A percentile compares a stretch with the other conserved stretches of the same genome.
These are phyloP conservation scores for Halenospora varia DNA, from an alignment of 495 filamentous ascomycete genomes.

Conservation along the genomic window DNA sequence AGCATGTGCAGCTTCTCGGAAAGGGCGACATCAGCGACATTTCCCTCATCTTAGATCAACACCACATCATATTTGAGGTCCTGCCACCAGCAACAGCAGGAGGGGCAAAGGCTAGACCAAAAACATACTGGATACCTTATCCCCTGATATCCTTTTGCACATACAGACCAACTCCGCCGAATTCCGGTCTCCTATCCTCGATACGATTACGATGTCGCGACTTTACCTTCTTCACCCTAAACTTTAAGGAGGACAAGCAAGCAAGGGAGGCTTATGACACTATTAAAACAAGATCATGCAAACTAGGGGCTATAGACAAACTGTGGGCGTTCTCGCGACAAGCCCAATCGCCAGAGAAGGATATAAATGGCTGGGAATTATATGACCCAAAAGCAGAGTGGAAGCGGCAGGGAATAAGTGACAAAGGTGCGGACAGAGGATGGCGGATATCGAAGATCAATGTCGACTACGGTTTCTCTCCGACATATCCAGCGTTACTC, in stretches of 20 bases:
- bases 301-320: conserved; percentile 78
- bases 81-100: conserved; percentile 19
- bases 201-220: conserved; percentile 89
- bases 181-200: conserved; percentile 69
- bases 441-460: conserved; percentile 95
- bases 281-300: conserved; percentile 79
- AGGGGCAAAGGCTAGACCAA: no score
- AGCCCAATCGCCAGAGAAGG: conserved; percentile 67
- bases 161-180: conserved; percentile 64
- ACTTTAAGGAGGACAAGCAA: conserved; percentile 69
- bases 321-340: conserved; percentile 87
- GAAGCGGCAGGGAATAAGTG: conserved; percentile 72
- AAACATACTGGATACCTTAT: conserved; percentile 97
- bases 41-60: conserved; percentile 39
- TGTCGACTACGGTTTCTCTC: conserved; percentile 79
- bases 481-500: conserved; percentile 88
- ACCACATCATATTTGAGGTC: conserved; percentile 38
- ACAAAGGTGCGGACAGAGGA: conserved; percentile 66
- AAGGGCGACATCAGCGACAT: conserved; percentile 37
- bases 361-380: conserved; percentile 78
- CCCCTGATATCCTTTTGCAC: conserved; percentile 79
- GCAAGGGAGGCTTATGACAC: conserved; percentile 86
- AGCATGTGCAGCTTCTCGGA: conserved; percentile 38
- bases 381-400: conserved; percentile 84
- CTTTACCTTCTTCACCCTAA: conserved; percentile 89